Evolutionary conservation across 306 rosid species (phyloP).

Genomic region (Ochetophila trinervis): DNA sequence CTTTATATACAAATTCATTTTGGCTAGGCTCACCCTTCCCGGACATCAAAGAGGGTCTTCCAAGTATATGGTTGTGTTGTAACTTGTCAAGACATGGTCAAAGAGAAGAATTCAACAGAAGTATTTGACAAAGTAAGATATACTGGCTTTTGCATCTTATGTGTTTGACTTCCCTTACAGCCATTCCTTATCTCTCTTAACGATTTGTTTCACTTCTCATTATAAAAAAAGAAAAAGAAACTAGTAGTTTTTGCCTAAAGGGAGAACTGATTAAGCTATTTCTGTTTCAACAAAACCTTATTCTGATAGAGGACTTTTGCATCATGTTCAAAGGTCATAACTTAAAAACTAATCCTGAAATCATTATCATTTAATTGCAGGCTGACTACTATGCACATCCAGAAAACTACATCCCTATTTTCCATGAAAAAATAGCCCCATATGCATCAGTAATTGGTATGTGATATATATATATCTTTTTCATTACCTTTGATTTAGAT

Average conservation of each 20-base stretch:
- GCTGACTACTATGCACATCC: conserved; percentile 92
- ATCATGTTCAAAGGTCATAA: too few species aligned
- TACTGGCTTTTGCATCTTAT: conserved; percentile 1
- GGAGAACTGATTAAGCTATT: too few species aligned
- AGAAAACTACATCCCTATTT: conserved; percentile 79
- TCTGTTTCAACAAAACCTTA: too few species aligned
- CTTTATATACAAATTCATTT: conserved; percentile 4
- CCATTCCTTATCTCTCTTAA: not conserved
- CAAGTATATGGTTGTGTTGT: conserved; percentile 88
- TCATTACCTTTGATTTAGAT: not conserved
- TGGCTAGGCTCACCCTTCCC: conserved; percentile 47
- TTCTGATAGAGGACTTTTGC: too few species aligned
- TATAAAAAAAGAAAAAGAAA: too few species aligned
- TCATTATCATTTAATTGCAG: conserved; percentile 37
- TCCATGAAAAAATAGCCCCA: conserved; percentile 80
- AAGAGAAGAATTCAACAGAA: conserved; percentile 51
- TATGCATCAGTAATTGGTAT: conserved; percentile 85
- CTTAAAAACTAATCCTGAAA: too few species aligned
- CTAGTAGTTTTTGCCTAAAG: too few species aligned
- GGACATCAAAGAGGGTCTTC: conserved; percentile 66
- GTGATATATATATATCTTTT: conserved; percentile 27
- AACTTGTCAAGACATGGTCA: conserved; percentile 74
- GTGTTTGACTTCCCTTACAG: not conserved
- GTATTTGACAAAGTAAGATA: conserved; percentile 69
- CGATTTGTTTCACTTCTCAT: not conserved